A percentile compares a stretch with the other conserved stretches of the same genome.
phyloP scores from a whole-genome alignment of 148 eudicot genomes.

The Selenicereus undatus region DNA sequence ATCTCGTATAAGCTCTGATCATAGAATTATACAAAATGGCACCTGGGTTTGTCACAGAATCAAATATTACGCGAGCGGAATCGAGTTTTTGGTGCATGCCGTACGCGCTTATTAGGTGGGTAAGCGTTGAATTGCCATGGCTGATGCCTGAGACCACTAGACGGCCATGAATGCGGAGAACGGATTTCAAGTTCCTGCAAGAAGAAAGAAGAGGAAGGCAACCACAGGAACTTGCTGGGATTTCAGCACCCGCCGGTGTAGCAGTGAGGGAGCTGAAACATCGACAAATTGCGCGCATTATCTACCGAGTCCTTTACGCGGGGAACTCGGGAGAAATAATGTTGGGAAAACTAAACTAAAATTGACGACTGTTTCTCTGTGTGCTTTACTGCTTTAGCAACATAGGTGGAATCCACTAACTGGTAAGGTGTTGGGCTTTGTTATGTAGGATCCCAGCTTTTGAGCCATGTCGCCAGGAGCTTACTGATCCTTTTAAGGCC shows the following conservation, averaged over 20 bases:
- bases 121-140: constrained; percentile 24
- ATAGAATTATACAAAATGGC: constrained; percentile 52
- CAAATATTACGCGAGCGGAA: constrained; percentile 42
- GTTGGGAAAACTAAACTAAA: too few species aligned
- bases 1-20: constrained; percentile 57
- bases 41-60: constrained; percentile 45
- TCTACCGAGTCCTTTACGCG: background rate
- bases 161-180: constrained; percentile 47
- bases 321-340: background rate
- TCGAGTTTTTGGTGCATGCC: constrained; percentile 39
- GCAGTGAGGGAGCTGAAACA: background rate
- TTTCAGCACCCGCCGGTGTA: background rate
- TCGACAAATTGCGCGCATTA: background rate
- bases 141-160: constrained; percentile 39
- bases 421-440: too few species aligned
- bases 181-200: constrained; percentile 33
- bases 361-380: too few species aligned
- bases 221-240: constrained; percentile 12
- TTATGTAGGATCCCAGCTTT: too few species aligned
- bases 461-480: too few species aligned
- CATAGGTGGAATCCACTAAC: too few species aligned
- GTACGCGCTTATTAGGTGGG: constrained; percentile 50
- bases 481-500: too few species aligned
- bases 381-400: too few species aligned
- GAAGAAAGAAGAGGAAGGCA: constrained; percentile 30